Conservation (phyloP, 768 basidiomycete species). For the Cyathus striatus region DNA sequence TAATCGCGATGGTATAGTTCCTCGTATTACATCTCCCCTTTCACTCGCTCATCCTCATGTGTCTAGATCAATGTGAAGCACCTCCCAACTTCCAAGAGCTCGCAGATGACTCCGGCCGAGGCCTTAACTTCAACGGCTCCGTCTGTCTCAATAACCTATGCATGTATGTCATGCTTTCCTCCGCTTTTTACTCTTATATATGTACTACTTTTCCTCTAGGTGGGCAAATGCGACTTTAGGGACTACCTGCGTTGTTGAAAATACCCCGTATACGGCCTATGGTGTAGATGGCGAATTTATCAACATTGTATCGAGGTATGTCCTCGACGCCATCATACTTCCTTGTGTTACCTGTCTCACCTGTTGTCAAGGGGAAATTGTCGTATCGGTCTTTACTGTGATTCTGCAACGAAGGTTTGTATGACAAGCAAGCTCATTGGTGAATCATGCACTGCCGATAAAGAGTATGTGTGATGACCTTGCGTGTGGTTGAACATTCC, state of each 20-base stretch:
- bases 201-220: conserved; percentile 28
- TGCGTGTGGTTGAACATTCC: no score
- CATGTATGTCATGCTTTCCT: conserved; percentile 48
- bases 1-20: conserved; percentile 70
- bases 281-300: conserved; percentile 55
- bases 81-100: conserved; percentile 64
- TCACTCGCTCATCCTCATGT: conserved; percentile 1
- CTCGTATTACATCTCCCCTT: neutral
- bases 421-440: conserved; percentile 52
- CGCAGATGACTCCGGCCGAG: conserved; percentile 57
- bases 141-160: conserved; percentile 80
- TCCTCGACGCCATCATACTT: neutral
- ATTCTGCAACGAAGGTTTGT: conserved; percentile 54
- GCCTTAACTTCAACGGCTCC: conserved; percentile 76
- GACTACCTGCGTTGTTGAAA: conserved; percentile 64
- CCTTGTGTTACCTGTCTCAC: neutral
- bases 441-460: conserved; percentile 48
- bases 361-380: conserved; percentile 61
- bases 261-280: conserved; percentile 75
- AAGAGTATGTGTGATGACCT: conserved; percentile 31
- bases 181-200: neutral
- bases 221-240: conserved; percentile 75
- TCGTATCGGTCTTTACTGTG: conserved; percentile 69
- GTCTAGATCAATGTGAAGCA: conserved; percentile 67
- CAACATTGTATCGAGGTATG: conserved; percentile 77